A percentile compares a stretch with the other conserved stretches of the same genome.
These are phyloP conservation scores for Plenodomus tracheiphilus DNA, from an alignment of 2,329 filamentous ascomycete genomes.

Conservation along the genomic window DNA sequence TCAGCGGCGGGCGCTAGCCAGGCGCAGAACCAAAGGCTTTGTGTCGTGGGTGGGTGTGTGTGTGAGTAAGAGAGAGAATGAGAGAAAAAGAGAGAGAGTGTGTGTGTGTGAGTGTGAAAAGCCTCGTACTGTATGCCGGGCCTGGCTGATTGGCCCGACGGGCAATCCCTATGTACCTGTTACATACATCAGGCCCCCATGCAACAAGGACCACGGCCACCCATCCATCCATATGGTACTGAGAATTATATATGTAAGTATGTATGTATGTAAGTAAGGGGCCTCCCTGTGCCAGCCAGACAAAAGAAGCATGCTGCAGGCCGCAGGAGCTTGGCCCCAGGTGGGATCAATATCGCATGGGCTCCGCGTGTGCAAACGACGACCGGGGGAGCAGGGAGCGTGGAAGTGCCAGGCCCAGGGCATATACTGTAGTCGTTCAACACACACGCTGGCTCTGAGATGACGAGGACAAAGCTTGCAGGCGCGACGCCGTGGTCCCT, in stretches of 20 bases:
- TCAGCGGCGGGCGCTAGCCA: constrained; percentile 24
- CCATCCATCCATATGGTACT: too few relatives aligned
- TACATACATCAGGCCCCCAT: too few relatives aligned
- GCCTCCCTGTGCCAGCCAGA: constrained; percentile 9
- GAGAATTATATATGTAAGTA: too few relatives aligned
- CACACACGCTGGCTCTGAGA: constrained; percentile 25
- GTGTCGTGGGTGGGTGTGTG: too few relatives aligned
- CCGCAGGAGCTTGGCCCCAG: constrained; percentile 15
- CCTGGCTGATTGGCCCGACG: constrained; percentile 1
- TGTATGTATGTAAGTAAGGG: constrained; percentile 20
- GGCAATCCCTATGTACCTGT: constrained; percentile 8
- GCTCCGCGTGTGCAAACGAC: constrained; percentile 36
- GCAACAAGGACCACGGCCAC: too few relatives aligned
- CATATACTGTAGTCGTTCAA: constrained; percentile 19
- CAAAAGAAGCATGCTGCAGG: constrained; percentile 12
- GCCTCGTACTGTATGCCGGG: constrained; percentile 5
- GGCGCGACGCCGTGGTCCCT: constrained; percentile 9
- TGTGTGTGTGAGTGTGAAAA: constrained; percentile 8
- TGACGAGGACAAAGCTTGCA: constrained; percentile 24
- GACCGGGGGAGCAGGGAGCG: constrained; percentile 31
- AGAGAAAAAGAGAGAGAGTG: too few relatives aligned
- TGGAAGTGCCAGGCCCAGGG: constrained; percentile 29
- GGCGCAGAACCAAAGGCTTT: constrained; percentile 12
- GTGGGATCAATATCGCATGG: constrained; percentile 27
- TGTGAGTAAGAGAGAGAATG: too few relatives aligned